These are phyloP conservation scores for Condylostoma magnum DNA, from an alignment of 169 alveolate species.

Conservation along the genomic window DNA sequence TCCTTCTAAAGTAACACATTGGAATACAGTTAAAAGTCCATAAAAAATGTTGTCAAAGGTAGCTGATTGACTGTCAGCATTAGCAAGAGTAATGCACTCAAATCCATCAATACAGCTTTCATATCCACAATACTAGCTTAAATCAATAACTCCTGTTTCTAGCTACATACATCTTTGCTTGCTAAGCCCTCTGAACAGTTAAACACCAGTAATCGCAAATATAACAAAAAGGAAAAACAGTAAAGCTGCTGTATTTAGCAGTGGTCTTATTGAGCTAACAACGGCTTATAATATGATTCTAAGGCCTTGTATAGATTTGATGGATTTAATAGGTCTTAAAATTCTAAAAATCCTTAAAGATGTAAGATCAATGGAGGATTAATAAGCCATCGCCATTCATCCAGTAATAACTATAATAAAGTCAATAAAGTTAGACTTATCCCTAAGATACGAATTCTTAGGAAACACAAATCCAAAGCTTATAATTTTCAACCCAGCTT, in stretches of 20 bases:
- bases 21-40: conserved; percentile 6
- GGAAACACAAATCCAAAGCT: not conserved
- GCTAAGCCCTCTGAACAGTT: not conserved
- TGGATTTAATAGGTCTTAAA: not conserved
- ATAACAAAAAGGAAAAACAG: not conserved
- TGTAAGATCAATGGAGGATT: not conserved
- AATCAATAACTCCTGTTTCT: not conserved
- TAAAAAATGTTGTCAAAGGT: not conserved
- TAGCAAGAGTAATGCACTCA: not conserved
- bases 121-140: not conserved
- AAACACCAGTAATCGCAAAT: not conserved
- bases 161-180: not conserved
- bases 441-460: not conserved
- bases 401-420: not conserved
- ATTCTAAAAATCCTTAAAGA: not conserved
- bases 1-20: conserved; percentile 22
- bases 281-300: not conserved
- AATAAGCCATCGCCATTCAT: not conserved
- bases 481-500: not conserved
- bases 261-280: not conserved
- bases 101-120: not conserved
- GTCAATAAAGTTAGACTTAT: not conserved
- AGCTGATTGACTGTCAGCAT: not conserved
- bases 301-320: not conserved
- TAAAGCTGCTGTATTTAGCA: not conserved